phyloP scores from a whole-genome alignment of 2,329 filamentous ascomycete species.

The Cordyceps fumosorosea region DNA sequence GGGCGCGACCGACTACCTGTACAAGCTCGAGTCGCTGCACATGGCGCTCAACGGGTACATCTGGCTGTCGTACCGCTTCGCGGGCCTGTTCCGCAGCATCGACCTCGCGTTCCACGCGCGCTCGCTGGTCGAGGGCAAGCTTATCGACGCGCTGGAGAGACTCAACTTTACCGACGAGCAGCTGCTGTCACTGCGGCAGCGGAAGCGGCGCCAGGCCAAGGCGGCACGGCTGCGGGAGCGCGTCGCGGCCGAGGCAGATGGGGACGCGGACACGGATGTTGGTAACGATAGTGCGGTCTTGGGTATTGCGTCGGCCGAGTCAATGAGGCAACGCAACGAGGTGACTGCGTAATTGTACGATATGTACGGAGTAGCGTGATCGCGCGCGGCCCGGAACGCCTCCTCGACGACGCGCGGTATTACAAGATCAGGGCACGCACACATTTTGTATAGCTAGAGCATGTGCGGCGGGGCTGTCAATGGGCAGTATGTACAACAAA shows the following conservation, averaged over 20 bases:
- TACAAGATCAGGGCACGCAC: not conserved
- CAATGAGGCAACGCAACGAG: not conserved
- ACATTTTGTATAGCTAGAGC: not conserved
- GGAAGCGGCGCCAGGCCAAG: constrained; percentile 19
- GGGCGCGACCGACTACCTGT: constrained; percentile 50
- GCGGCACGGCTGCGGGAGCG: not conserved
- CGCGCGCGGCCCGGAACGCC: too few species aligned
- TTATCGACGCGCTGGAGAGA: constrained; percentile 42
- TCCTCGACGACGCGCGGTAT: too few species aligned
- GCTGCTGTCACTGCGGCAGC: constrained; percentile 22
- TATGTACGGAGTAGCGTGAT: not conserved
- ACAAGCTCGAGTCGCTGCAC: constrained; percentile 69
- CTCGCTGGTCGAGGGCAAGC: constrained; percentile 65
- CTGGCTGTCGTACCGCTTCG: constrained; percentile 88
- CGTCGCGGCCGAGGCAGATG: constrained; percentile 2
- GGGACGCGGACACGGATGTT: not conserved
- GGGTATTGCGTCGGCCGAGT: not conserved
- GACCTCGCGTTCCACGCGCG: constrained; percentile 75
- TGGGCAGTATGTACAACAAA: not conserved
- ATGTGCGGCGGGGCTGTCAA: not conserved
- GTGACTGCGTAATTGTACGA: not conserved
- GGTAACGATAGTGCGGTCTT: not conserved
- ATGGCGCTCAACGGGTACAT: constrained; percentile 78
- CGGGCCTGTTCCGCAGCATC: constrained; percentile 70
- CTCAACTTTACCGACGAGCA: constrained; percentile 43